Evolutionary conservation across 1,284 basidiomycete species (phyloP), one percentile per base, ranked within the genome.

Genomic region (Malassezia furfur): DNA sequence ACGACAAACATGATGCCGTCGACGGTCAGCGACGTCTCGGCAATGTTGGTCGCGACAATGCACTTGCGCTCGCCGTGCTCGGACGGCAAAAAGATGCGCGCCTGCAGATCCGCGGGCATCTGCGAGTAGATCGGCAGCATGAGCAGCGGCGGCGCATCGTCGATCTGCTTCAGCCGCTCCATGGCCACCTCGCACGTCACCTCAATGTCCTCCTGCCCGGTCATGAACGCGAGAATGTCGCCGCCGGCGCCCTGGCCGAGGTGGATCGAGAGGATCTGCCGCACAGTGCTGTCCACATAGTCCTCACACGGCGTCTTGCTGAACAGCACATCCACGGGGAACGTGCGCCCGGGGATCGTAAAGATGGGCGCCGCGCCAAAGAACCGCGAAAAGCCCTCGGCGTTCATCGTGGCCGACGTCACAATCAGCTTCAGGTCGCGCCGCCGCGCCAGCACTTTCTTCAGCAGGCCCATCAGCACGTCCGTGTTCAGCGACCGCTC

Each of bases 171-270:
- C 17, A 98, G 79, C 11, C 94, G 88, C 72, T 98, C 93, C 88
- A 71, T 7, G 40, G 62, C 63, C 30, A 72, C 67, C 14, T 64
- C 61, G 28, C 67, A 71, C 11, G 65, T 68, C 12, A 68, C 67
- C 75, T 96, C 90, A 61, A 99, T 99, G 74, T 99, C 94, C 77
- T 99, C 94, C 77, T 98, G 94, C 52, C 94, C 94, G 25, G 94
- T 99, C 93, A 98, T 98, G 76, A 99, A 99, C 14, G 98, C 89
- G 35, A 99, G 80, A 54, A 98, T 88, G 77, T 98, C 94, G 5
- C 94, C 94, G 0, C 84, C 83, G 11, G 22, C 10, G n/a, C 91
- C 89, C 17, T 87, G 81, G 0, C 91, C 90, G 22, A 98, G 79
- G 72, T 98, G 94, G 49, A 99, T 96, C 68, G 93, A 88, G 8